phyloP scores from a whole-genome alignment of 2,329 filamentous ascomycete genomes.

The Aspergillus cejpii region DNA sequence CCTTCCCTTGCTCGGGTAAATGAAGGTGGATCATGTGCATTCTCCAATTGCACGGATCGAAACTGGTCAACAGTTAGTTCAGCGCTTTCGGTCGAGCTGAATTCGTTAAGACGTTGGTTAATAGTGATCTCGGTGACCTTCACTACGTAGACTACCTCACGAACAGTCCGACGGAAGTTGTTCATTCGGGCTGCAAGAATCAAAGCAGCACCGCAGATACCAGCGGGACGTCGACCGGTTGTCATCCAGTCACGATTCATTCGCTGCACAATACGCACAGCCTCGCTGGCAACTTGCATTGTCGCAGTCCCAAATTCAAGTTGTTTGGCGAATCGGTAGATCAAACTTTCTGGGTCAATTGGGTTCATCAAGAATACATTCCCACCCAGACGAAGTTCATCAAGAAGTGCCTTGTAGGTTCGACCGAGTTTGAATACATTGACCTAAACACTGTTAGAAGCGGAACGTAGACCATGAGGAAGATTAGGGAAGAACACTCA shows the following conservation, averaged over 20 bases:
- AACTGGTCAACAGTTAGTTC: conserved; percentile 84
- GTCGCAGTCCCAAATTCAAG: conserved; percentile 82
- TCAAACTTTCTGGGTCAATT: conserved; percentile 80
- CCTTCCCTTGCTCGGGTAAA: conserved; percentile 55
- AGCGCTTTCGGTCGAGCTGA: conserved; percentile 77
- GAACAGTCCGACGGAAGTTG: conserved; percentile 86
- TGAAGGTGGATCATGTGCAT: conserved; percentile 72
- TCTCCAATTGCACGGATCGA: conserved; percentile 51
- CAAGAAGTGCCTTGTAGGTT: conserved; percentile 76
- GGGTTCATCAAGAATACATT: conserved; percentile 65
- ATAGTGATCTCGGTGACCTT: conserved; percentile 94
- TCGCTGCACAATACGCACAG: conserved; percentile 75
- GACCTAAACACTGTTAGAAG: conserved; percentile 43
- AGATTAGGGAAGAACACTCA: conserved; percentile 19
- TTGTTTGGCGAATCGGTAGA: conserved; percentile 82
- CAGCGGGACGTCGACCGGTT: conserved; percentile 84
- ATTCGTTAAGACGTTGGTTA: conserved; percentile 84
- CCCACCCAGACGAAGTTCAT: conserved; percentile 46
- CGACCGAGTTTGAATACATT: conserved; percentile 91
- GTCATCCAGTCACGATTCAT: conserved; percentile 99
- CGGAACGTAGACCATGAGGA: conserved; percentile 22
- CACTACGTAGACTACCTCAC: conserved; percentile 96
- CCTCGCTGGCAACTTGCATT: conserved; percentile 79
- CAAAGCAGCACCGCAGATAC: conserved; percentile 87
- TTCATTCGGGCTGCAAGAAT: conserved; percentile 96